Evolutionary conservation across 2,329 filamentous ascomycete genomes (phyloP).

Genomic region (Reticulascus tulasneorum): DNA sequence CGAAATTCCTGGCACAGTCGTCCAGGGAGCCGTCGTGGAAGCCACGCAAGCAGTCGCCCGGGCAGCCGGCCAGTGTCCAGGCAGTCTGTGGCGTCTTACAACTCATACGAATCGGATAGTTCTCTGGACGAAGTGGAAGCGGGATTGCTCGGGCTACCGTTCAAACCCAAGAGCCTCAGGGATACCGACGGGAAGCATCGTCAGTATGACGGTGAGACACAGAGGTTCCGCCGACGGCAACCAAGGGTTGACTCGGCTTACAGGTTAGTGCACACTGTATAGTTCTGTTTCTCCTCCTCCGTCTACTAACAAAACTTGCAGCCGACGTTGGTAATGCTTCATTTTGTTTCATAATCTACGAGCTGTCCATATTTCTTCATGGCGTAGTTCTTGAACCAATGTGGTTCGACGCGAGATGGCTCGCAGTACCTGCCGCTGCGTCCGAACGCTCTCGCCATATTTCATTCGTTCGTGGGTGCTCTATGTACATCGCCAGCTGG

Average conservation of each 20-base stretch:
- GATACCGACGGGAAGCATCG: conserved; percentile 19
- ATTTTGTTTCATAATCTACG: background rate
- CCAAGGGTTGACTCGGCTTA: conserved; percentile 33
- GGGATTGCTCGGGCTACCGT: conserved; percentile 30
- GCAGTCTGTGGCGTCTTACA: conserved; percentile 6
- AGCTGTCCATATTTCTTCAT: background rate
- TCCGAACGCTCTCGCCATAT: too few relatives aligned
- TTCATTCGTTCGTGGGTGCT: too few relatives aligned
- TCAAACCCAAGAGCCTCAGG: conserved; percentile 22
- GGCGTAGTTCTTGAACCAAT: background rate
- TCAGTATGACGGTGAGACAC: conserved; percentile 16
- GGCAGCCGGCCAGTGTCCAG: conserved; percentile 11
- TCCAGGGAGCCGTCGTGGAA: conserved; percentile 5
- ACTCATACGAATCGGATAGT: conserved; percentile 9
- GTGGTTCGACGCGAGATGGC: too few relatives aligned
- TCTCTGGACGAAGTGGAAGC: conserved; percentile 35
- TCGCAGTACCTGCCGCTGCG: too few relatives aligned
- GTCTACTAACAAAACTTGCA: conserved; percentile 10
- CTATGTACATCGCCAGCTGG: too few relatives aligned
- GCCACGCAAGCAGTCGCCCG: conserved; percentile 9
- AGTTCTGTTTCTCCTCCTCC: background rate
- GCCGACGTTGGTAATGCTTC: conserved; percentile 29
- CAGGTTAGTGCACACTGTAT: conserved; percentile 22
- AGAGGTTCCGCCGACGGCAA: conserved; percentile 26
- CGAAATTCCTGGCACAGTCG: conserved; percentile 3